Evolutionary conservation across 1,284 basidiomycete genomes (phyloP).

Genomic region (Sparassis latifolia): DNA sequence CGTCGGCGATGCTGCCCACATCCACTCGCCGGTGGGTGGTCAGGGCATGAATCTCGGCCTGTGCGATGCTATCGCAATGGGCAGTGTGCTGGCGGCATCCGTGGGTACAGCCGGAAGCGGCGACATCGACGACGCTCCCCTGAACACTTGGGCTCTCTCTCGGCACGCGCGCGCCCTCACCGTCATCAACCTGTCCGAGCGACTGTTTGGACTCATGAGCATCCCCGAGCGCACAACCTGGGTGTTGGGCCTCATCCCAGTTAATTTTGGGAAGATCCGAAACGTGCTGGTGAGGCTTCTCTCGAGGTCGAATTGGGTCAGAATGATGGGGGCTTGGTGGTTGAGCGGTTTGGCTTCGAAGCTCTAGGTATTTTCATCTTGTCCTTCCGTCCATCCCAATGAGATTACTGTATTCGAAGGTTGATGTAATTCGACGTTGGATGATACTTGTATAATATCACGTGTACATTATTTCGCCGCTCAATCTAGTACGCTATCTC

Average conservation of each 20-base stretch:
- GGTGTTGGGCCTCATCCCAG: constrained; percentile 16
- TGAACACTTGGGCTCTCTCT: constrained; percentile 14
- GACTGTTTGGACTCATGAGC: constrained; percentile 4
- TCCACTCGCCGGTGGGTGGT: constrained; percentile 39
- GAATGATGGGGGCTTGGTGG: constrained; percentile 15
- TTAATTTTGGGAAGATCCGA: constrained; percentile 16
- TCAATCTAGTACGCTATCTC: no score
- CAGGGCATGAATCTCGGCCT: constrained; percentile 45
- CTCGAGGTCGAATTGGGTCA: constrained; percentile 14
- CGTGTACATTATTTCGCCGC: no score
- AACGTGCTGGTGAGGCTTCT: constrained; percentile 16
- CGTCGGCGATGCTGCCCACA: constrained; percentile 39
- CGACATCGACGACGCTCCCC: constrained; percentile 8
- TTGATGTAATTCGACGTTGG: no score
- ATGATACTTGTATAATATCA: no score
- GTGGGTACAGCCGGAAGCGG: not conserved
- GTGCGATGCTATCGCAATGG: constrained; percentile 34
- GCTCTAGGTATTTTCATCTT: not conserved
- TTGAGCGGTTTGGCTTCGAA: constrained; percentile 20
- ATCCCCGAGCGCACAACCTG: constrained; percentile 12
- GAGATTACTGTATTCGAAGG: no score
- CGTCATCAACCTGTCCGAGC: constrained; percentile 17
- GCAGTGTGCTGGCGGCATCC: constrained; percentile 3
- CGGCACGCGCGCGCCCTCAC: constrained; percentile 15
- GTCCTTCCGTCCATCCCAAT: no score